Conservation (phyloP, 129 eudicot species). For the Silybum marianum region DNA sequence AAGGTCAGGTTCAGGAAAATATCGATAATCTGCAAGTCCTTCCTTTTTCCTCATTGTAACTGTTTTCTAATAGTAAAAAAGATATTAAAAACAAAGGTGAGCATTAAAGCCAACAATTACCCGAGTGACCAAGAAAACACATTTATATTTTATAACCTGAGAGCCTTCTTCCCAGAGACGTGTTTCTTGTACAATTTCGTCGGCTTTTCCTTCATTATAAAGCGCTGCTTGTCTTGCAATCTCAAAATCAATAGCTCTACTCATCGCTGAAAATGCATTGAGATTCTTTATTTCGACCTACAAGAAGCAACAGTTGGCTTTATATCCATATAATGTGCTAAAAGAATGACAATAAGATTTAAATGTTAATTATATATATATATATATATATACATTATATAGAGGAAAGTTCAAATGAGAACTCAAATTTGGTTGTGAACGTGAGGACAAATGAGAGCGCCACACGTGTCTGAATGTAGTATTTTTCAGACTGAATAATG, state of each 20-base stretch:
- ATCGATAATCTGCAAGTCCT: conserved; percentile 97
- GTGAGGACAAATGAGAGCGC: too few species aligned
- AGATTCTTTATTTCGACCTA: conserved; percentile 96
- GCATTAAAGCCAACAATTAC: conserved; percentile 23
- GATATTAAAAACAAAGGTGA: neutral
- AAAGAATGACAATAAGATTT: neutral
- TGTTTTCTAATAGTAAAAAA: conserved; percentile 72
- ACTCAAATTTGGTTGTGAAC: too few species aligned
- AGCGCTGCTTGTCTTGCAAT: conserved; percentile 78
- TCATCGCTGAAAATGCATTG: conserved; percentile 91
- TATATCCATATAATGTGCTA: neutral
- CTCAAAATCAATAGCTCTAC: conserved; percentile 93
- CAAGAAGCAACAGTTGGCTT: conserved; percentile 11
- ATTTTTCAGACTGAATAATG: too few species aligned
- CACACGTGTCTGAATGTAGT: too few species aligned
- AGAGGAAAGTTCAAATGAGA: too few species aligned
- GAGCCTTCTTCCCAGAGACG: conserved; percentile 97
- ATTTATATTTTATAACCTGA: conserved; percentile 65
- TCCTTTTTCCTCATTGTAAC: conserved; percentile 98
- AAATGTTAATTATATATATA: neutral
- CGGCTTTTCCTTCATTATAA: conserved; percentile 61
- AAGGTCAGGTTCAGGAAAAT: conserved; percentile 98
- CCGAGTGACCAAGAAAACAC: conserved; percentile 4
- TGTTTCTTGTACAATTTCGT: conserved; percentile 89
- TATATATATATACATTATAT: too few species aligned